Evolutionary conservation across 148 eudicot species (phyloP), one percentile per base, ranked within the genome.

Genomic region (Oxyria digyna): DNA sequence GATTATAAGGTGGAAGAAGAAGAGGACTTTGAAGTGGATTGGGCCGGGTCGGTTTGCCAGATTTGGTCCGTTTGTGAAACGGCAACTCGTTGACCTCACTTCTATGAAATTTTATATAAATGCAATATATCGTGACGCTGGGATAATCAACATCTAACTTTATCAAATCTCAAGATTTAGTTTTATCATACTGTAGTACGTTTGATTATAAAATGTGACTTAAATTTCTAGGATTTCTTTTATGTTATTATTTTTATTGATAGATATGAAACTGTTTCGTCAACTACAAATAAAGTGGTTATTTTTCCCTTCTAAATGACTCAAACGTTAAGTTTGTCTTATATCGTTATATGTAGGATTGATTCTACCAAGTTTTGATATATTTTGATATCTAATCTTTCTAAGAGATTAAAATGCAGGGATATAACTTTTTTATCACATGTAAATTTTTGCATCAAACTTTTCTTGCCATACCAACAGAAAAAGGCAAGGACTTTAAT

Each of bases 1-100:
- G 15, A 52, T 52, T 52, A 57, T 57, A 57, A 52, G 62, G 62
- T 35, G 27, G 65, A 4, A 29, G 65, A 31, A 29, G 65, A 59
- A 4, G 65, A 59, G 62, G 29, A 23, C 29, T 52, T 52, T 54
- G 31, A n/a, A 2, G 37, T 17, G 65, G 65, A 38, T 24, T n/a
- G 64, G 64, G 64, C 7, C 65, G 7, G 20, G 37, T 18, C 62
- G 62, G 62, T 20, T 20, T 52, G 1, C 1, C 0, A 26, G 20
- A 31, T 59, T 59, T 59, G 65, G 65, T 26, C 65, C 65, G 38
- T 29, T 23, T 17, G 1, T 18, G 55, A 26, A 8, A 43, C 48
- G 48, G 48, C 48, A 46, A n/a, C 52, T 18, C 20, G 23, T 46
- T 46, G 52, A 46, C 52, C 11, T 46, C 21, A 52, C 14, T 24